Evolutionary conservation across 495 filamentous ascomycete genomes (phyloP).

Genomic region (Aspergillus baeticus): DNA sequence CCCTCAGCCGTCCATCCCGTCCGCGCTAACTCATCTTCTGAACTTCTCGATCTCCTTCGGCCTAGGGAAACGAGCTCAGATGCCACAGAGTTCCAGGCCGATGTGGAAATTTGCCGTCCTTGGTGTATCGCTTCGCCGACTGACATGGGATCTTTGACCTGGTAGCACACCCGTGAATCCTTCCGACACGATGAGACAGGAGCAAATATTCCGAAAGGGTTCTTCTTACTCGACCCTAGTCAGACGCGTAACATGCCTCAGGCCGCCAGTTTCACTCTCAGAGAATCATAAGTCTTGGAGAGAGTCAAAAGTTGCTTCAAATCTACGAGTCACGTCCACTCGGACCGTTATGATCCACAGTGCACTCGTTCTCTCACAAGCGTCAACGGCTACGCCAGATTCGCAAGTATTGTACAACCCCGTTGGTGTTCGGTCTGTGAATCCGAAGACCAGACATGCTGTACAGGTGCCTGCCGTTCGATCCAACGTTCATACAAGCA

Average conservation of each 20-base stretch:
- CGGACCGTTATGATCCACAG: background rate
- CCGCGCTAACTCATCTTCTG: background rate
- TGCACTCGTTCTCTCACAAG: background rate
- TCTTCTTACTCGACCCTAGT: constrained; percentile 1
- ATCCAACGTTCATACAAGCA: background rate
- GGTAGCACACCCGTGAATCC: constrained; percentile 16
- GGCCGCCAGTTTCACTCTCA: background rate
- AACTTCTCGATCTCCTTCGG: background rate
- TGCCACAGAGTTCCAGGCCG: background rate
- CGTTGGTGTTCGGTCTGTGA: background rate
- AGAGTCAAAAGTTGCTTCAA: background rate
- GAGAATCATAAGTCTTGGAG: background rate
- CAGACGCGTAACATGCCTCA: background rate
- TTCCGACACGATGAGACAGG: constrained; percentile 8
- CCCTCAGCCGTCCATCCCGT: constrained; percentile 1
- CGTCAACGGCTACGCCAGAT: background rate
- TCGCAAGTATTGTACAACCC: constrained; percentile 10
- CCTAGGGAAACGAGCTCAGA: background rate
- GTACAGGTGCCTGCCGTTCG: background rate
- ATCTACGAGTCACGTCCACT: background rate
- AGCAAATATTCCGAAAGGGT: constrained; percentile 18
- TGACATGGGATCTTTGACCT: background rate
- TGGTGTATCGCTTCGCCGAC: background rate
- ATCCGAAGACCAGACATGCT: background rate
- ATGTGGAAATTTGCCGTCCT: constrained; percentile 12